Evolutionary conservation across 768 basidiomycete species (phyloP).

Genomic region (Strobilomyces confusus): DNA sequence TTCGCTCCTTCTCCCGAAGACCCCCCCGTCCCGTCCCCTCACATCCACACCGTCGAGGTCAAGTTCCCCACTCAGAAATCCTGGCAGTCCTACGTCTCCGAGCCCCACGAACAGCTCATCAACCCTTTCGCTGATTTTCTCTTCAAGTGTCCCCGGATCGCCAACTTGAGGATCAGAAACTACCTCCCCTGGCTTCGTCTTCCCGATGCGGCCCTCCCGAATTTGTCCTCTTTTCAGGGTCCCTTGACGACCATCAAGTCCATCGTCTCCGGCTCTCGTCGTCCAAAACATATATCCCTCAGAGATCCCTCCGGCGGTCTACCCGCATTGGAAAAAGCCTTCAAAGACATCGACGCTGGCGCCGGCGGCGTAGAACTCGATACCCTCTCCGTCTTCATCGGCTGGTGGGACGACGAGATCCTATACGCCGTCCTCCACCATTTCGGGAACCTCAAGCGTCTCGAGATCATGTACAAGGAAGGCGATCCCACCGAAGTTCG

Average conservation of each 20-base stretch:
- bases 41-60: conserved; percentile 29
- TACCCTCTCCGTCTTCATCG: conserved; percentile 32
- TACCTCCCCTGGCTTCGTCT: conserved; percentile 26
- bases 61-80: conserved; percentile 30
- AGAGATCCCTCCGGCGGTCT: conserved; percentile 23
- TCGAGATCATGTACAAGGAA: conserved; percentile 39
- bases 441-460: conserved; percentile 33
- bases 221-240: conserved; percentile 19
- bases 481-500: conserved; percentile 41
- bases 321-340: conserved; percentile 20
- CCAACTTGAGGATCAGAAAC: conserved; percentile 23
- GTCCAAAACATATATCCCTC: conserved; percentile 20
- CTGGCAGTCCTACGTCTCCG: conserved; percentile 26
- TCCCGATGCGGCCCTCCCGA: conserved; percentile 17
- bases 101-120: conserved; percentile 27
- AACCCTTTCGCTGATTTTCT: conserved; percentile 25
- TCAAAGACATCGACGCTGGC: conserved; percentile 22
- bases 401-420: conserved; percentile 46
- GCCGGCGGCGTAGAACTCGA: conserved; percentile 24
- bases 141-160: conserved; percentile 20
- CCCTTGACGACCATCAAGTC: conserved; percentile 28
- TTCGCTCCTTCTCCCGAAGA: conserved; percentile 5
- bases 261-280: conserved; percentile 19
- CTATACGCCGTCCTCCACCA: conserved; percentile 39
- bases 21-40: conserved; percentile 20